Percentiles rank a stretch among this genome's conserved stretches.
Evolutionary conservation across 2,329 filamentous ascomycete species (phyloP).

Genomic region (Niveomyces coronatus): DNA sequence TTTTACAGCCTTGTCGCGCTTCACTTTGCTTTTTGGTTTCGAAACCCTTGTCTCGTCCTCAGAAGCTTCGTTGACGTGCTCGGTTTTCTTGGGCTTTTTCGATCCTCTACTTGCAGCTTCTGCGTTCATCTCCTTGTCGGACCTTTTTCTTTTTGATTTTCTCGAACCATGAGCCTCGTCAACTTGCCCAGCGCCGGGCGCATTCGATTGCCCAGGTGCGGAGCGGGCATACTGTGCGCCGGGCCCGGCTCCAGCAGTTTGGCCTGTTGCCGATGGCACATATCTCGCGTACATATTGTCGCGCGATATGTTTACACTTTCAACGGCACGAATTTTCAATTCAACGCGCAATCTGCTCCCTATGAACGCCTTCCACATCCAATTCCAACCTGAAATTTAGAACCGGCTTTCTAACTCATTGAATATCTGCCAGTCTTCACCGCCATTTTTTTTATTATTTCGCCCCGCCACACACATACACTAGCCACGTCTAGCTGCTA

Average conservation of each 20-base stretch:
- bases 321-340: no score
- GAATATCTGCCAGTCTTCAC: conserved; percentile 26
- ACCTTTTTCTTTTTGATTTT: conserved; percentile 27
- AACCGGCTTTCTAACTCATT: conserved; percentile 23
- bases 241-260: conserved; percentile 9
- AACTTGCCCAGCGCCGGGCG: conserved; percentile 13
- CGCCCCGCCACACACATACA: no score
- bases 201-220: conserved; percentile 19
- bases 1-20: no score
- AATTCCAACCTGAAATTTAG: conserved; percentile 25
- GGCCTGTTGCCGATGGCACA: conserved; percentile 24
- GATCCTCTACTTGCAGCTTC: conserved; percentile 18
- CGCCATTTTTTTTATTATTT: conserved; percentile 16
- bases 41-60: conserved; percentile 24
- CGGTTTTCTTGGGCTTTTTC: conserved; percentile 14
- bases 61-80: conserved; percentile 14
- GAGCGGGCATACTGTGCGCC: conserved; percentile 29
- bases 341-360: no score
- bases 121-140: conserved; percentile 19
- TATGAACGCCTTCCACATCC: no score
- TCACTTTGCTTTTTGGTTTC: conserved; percentile 14
- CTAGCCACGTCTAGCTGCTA: conserved; percentile 1
- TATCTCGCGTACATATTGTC: conserved; percentile 33
- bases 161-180: conserved; percentile 18
- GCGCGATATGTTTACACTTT: no score